Base-by-base conservation (phyloP, 2,329 filamentous ascomycete species). In the Epichloe bromicola region DNA sequence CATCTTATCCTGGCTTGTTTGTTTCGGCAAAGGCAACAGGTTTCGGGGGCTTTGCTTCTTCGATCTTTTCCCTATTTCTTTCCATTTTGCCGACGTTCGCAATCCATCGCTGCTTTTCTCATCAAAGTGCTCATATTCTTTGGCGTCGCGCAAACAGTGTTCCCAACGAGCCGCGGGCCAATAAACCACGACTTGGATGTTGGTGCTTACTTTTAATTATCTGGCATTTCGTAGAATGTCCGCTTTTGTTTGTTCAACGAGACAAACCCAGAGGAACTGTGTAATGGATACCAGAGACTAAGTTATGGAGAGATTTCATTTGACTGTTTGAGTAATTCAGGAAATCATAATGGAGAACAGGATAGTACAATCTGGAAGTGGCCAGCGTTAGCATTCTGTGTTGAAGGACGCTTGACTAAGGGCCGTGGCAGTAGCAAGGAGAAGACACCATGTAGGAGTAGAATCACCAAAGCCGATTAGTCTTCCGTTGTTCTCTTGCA, bases 321-420 rank as follows among this genome's bases (percentile, higher is more conserved):
- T 26, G 36, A 46, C 19, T 47, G 48, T 49, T 42, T 39, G 33
- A 34, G 47, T 43, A 53, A 48, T 49, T 51, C 52, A 51, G 52
- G 49, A 53, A 53, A 51, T 41, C 26, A 49, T 44, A 45, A 49
- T 44, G 8, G 38, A 36, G 30, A n/a, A 42, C 48, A 46, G 52
- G 52, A 53, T 51, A 53, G 23, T 40, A 12, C 23, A 36, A 36
- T 46, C 40, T 23, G 45, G 19, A 40, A 38, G 14, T 19, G 40
- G 39, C 34, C 17, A 37, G 17, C 4, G n/a, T 42, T 46, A 26
- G 19, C 8, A 19, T 20, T 45, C 34, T 45, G 38, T 48, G 20
- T 23, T 34, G 14, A 43, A 20, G 19, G 40, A 15, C 8, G 26
- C 17, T 36, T 36, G 39, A 19, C 12, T n/a, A 17, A 3, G 19